Base-by-base conservation (phyloP, 169 alveolate species). In the Cryptosporidium meleagridis region DNA sequence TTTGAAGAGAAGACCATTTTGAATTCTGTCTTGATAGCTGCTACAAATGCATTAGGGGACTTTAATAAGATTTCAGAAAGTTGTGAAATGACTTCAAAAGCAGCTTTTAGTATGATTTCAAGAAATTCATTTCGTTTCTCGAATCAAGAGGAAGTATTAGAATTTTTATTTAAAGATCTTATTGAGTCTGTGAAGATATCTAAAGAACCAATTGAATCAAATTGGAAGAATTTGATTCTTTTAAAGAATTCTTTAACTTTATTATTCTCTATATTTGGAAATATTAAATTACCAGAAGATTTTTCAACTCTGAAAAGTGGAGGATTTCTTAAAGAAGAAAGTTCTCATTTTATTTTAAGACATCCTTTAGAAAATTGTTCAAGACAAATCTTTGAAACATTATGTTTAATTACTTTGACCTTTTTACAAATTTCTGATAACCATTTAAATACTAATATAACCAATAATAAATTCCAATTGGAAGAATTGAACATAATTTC, bases 321-420 rank as follows among this genome's bases (percentile, higher is more conserved):
- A 31, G 86, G 86, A 53, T 73, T 73, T 73, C 29, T 73, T 7
- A 59, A 37, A 21, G 48, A 73, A 6, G 37, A 37, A 51, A 33
- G 18, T 33, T 37, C 69, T 21, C 16, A 55, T 12, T 33, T 73
- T 14, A 9, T 55, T 35, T 37, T 73, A 3, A 55, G 21, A 26
- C 86, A 73, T 73, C 86, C 86, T 29, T 33, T 55, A 33, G 86
- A 73, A 31, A n/a, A 21, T n/a, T 4, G 55, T 12, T 37, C 59
- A 18, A n/a, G 37, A 31, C 51, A 35, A 53, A 18, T 58, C 33
- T 73, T 73, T 73, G 71, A 73, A 10, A 29, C 48, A 37, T 21
- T 73, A 4, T 73, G 55, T n/a, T 37, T 73, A 18, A 35, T 73
- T 35, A 53, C 31, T 18, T 35, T 10, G 14, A 31, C 2, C 23